These are phyloP conservation scores for Acidiella bohemica DNA, from an alignment of 495 filamentous ascomycete species.

Conservation along the genomic window DNA sequence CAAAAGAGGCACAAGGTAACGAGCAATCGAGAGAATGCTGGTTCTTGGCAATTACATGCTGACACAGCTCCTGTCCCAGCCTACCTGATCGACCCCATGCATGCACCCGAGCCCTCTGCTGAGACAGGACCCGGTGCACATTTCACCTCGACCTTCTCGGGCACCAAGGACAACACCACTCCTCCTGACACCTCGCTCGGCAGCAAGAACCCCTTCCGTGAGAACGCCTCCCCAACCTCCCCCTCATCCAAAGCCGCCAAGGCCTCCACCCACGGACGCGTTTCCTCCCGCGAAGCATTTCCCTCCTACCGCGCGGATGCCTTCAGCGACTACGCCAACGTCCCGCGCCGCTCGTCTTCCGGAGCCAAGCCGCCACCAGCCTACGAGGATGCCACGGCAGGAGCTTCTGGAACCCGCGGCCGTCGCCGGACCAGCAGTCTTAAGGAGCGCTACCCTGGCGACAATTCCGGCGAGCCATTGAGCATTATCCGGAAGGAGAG, in stretches of 20 bases:
- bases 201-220: slow-evolving; percentile 28
- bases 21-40: not conserved
- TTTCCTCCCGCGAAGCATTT: slow-evolving; percentile 24
- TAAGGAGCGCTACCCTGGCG: slow-evolving; percentile 43
- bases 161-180: slow-evolving; percentile 11
- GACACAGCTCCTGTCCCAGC: slow-evolving; percentile 39
- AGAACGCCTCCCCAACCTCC: slow-evolving; percentile 22
- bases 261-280: slow-evolving; percentile 20
- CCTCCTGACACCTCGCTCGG: slow-evolving; percentile 9
- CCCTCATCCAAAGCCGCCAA: slow-evolving; percentile 12
- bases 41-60: not conserved
- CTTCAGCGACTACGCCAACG: slow-evolving; percentile 20
- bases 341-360: slow-evolving; percentile 18
- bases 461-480: slow-evolving; percentile 49
- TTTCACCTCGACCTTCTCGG: slow-evolving; percentile 29
- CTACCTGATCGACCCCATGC: slow-evolving; percentile 46
- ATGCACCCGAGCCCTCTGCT: slow-evolving; percentile 38
- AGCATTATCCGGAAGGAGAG: slow-evolving; percentile 44
- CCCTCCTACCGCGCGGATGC: slow-evolving; percentile 23
- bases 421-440: slow-evolving; percentile 39
- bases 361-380: slow-evolving; percentile 12
- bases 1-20: slow-evolving; percentile 10
- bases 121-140: slow-evolving; percentile 40
- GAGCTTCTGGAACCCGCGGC: slow-evolving; percentile 1
- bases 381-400: slow-evolving; percentile 7